Percentiles rank a stretch among this genome's conserved stretches.
Evolutionary conservation across 2,329 filamentous ascomycete species (phyloP).

Genomic region (Monilinia vaccinii-corymbosi): DNA sequence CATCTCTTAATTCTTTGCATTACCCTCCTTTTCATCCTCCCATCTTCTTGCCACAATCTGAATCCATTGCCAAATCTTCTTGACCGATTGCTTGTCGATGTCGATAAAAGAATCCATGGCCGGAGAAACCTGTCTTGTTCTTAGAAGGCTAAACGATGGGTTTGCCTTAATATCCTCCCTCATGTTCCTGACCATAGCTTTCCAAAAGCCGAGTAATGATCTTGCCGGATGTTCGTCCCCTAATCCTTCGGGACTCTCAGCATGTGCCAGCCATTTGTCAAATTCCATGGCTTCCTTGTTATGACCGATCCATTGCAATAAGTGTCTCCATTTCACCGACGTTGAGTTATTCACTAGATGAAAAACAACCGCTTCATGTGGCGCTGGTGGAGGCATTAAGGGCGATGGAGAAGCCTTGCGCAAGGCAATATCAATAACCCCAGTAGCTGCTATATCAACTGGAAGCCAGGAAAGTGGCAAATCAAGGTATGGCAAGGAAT

Average conservation of each 20-base stretch:
- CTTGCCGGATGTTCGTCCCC: neutral
- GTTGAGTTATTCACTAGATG: neutral
- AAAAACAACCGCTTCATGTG: neutral
- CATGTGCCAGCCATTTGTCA: neutral
- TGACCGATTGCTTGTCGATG: neutral
- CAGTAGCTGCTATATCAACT: constrained; percentile 36
- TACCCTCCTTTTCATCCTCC: neutral
- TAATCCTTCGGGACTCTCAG: neutral
- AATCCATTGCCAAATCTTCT: neutral
- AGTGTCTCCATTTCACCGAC: neutral
- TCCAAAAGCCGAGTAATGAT: neutral
- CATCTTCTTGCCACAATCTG: neutral
- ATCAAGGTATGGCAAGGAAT: constrained; percentile 34
- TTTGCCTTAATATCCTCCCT: neutral
- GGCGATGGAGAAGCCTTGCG: neutral
- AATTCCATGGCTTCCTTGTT: neutral
- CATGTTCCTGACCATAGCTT: neutral
- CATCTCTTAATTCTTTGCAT: neutral
- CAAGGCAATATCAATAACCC: constrained; percentile 33
- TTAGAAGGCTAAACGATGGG: neutral
- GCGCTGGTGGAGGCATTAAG: neutral
- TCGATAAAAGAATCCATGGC: neutral
- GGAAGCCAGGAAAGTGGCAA: constrained; percentile 34
- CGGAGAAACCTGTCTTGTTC: neutral
- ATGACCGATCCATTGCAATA: neutral